Evolutionary conservation across 306 rosid species (phyloP).

Genomic region (Trichosanthes cucumerina): DNA sequence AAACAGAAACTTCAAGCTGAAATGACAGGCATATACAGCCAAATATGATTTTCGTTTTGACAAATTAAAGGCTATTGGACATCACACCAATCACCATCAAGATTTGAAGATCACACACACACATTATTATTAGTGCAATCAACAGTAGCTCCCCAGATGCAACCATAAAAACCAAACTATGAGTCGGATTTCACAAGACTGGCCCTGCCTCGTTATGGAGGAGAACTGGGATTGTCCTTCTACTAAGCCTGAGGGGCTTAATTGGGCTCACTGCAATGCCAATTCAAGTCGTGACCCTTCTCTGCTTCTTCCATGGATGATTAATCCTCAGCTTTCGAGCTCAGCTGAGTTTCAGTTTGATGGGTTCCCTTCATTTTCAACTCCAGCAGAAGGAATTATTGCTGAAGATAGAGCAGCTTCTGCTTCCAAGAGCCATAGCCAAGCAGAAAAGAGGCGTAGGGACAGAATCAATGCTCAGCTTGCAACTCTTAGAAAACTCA

Average conservation of each 20-base stretch:
- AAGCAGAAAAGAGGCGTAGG: constrained; percentile 87
- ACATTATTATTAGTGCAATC: constrained; percentile 26
- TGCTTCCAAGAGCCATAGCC: constrained; percentile 92
- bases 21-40: constrained; percentile 46
- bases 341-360: constrained; percentile 33
- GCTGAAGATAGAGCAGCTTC: constrained; percentile 42
- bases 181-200: constrained; percentile 13
- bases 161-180: constrained; percentile 36
- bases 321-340: constrained; percentile 26
- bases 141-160: constrained; percentile 32
- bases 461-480: constrained; percentile 94
- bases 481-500: constrained; percentile 74
- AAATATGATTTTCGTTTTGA: constrained; percentile 48
- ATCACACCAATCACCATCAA: constrained; percentile 49
- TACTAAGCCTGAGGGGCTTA: not conserved
- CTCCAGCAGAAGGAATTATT: constrained; percentile 20
- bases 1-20: constrained; percentile 20
- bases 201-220: not conserved
- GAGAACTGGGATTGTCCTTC: constrained; percentile 7
- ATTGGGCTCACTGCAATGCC: constrained; percentile 23
- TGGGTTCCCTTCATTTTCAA: constrained; percentile 38
- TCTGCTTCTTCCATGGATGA: constrained; percentile 29
- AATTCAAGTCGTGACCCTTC: constrained; percentile 26
- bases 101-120: constrained; percentile 39
- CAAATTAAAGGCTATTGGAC: constrained; percentile 37